Evolutionary conservation across 495 filamentous ascomycete species (phyloP).

Genomic region (Schizothecium vesticola): DNA sequence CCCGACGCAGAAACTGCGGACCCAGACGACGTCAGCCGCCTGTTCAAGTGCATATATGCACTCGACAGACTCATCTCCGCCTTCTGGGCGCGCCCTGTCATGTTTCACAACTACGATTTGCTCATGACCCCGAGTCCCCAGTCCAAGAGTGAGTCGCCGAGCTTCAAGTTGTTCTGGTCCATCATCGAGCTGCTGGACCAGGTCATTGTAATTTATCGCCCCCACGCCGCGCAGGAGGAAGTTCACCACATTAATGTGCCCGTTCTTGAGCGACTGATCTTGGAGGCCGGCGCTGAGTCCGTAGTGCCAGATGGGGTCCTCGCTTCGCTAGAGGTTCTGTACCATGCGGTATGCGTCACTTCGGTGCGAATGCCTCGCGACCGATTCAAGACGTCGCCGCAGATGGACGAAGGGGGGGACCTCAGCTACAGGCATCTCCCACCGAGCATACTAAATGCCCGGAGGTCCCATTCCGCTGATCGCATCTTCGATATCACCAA

Average conservation of each 20-base stretch:
- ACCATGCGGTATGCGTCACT: conserved; percentile 64
- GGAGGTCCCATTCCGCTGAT: conserved; percentile 59
- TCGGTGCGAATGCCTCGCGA: conserved; percentile 37
- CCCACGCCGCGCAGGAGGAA: conserved; percentile 45
- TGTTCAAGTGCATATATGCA: conserved; percentile 66
- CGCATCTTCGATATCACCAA: conserved; percentile 58
- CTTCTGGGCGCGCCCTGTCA: conserved; percentile 58
- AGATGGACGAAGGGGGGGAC: conserved; percentile 20
- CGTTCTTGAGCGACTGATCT: conserved; percentile 61
- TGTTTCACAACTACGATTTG: conserved; percentile 63
- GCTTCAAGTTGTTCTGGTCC: conserved; percentile 43
- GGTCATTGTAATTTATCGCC: conserved; percentile 64
- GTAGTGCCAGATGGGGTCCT: conserved; percentile 29
- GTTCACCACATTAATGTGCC: conserved; percentile 46
- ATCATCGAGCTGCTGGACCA: conserved; percentile 52
- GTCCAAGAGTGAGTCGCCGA: conserved; percentile 30
- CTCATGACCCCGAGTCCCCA: conserved; percentile 28
- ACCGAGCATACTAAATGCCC: conserved; percentile 50
- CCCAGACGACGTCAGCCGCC: conserved; percentile 8
- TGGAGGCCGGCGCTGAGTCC: conserved; percentile 37
- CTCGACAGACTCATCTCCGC: conserved; percentile 60
- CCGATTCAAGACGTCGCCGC: conserved; percentile 22
- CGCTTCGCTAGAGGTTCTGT: conserved; percentile 64
- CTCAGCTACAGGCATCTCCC: conserved; percentile 42
- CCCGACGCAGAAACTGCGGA: background rate